phyloP scores from a whole-genome alignment of 805 yeast genomes.

The Starmerella floris region DNA sequence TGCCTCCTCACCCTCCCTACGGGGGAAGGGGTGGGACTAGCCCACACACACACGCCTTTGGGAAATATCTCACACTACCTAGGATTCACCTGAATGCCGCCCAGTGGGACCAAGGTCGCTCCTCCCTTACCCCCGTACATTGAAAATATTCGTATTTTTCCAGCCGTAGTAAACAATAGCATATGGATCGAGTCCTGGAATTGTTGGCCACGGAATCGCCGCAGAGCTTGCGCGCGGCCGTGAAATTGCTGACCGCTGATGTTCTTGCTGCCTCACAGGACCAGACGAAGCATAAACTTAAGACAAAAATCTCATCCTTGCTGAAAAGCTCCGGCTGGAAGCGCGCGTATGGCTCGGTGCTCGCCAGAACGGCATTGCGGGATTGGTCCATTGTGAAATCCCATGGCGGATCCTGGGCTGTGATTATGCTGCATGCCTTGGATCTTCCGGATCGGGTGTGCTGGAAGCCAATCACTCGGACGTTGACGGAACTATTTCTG shows the following conservation, averaged over 20 bases:
- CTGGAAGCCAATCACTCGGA: slow-evolving; percentile 24
- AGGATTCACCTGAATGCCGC: no score
- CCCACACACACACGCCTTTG: no score
- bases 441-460: slow-evolving; percentile 28
- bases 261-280: slow-evolving; percentile 4
- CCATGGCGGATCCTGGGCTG: slow-evolving; percentile 32
- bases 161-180: no score
- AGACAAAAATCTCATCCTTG: slow-evolving; percentile 26
- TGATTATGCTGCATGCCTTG: slow-evolving; percentile 29
- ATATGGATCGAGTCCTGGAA: slow-evolving; percentile 17
- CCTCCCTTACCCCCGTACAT: no score
- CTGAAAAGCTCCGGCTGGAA: slow-evolving; percentile 28
- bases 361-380: slow-evolving; percentile 22
- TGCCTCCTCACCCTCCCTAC: no score
- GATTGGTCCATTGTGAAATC: slow-evolving; percentile 26
- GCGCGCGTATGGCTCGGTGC: slow-evolving; percentile 31
- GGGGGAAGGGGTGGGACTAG: no score
- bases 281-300: slow-evolving; percentile 24
- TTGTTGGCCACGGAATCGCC: slow-evolving; percentile 6
- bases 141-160: no score
- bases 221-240: slow-evolving; percentile 1
- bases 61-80: no score
- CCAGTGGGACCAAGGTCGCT: no score
- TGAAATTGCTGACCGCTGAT: slow-evolving; percentile 4
- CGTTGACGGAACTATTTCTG: slow-evolving; percentile 21